Conservation (phyloP, 2,329 filamentous ascomycete species). For the Penicillium concentricum region DNA sequence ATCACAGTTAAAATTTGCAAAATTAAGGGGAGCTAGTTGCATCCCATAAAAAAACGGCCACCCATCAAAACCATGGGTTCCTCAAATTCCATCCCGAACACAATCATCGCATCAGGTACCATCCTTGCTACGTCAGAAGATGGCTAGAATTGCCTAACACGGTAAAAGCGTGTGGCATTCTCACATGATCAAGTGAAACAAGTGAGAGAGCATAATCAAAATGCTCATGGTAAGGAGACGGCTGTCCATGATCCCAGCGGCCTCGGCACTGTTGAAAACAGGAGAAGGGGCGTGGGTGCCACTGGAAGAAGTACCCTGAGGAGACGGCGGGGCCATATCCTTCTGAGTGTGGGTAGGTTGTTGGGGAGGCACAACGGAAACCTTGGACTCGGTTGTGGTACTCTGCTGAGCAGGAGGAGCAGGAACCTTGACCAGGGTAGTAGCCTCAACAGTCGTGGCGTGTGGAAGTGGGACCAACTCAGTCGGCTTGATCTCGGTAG, state of each 20-base stretch:
- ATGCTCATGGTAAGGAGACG: constrained; percentile 3
- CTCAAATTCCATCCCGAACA: background rate
- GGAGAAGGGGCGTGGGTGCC: background rate
- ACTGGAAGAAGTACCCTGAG: background rate
- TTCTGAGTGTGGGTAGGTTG: background rate
- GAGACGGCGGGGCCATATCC: background rate
- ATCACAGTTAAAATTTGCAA: constrained; percentile 4
- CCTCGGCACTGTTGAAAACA: constrained; percentile 6
- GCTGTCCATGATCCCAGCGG: background rate
- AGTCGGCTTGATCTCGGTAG: background rate
- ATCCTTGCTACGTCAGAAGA: background rate
- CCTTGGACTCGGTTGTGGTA: background rate
- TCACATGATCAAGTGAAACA: background rate
- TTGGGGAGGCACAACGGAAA: background rate
- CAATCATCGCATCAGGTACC: background rate
- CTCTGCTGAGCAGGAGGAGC: background rate
- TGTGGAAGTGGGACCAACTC: constrained; percentile 3
- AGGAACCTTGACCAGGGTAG: constrained; percentile 3
- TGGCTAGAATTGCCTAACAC: background rate
- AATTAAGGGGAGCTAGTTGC: constrained; percentile 6
- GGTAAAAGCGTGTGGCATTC: background rate
- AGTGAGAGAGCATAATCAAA: background rate
- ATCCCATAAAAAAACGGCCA: constrained; percentile 1
- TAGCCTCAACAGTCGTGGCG: background rate
- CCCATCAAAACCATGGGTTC: background rate